Evolutionary conservation across 108 stramenopile genomes (phyloP).

Genomic region (Phaeodactylum tricornutum): DNA sequence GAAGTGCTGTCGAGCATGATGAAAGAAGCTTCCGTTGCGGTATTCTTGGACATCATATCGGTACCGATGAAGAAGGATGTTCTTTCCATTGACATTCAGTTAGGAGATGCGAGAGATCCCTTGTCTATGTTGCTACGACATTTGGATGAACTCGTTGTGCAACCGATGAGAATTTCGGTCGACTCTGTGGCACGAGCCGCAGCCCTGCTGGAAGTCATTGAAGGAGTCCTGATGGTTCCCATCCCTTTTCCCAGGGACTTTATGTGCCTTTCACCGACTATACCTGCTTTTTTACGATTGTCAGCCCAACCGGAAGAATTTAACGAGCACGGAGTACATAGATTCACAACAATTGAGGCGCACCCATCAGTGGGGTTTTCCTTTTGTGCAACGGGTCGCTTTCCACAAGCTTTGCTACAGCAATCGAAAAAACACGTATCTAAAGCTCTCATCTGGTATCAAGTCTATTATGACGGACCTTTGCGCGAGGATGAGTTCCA

Average conservation of each 20-base stretch:
- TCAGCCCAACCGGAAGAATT: constrained; percentile 14
- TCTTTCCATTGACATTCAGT: constrained; percentile 1
- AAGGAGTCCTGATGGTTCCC: constrained; percentile 28
- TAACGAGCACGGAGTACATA: constrained; percentile 6
- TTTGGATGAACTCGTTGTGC: constrained; percentile 14
- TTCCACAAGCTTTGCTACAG: constrained; percentile 12
- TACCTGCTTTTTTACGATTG: constrained; percentile 8
- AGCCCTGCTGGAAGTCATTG: constrained; percentile 28
- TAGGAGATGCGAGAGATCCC: neutral
- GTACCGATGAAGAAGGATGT: no score
- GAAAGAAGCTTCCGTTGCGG: neutral
- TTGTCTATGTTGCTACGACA: constrained; percentile 13
- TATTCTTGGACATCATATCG: no score
- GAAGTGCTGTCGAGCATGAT: constrained; percentile 4
- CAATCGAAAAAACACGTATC: constrained; percentile 16
- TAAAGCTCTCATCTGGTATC: constrained; percentile 20
- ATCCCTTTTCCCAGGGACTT: constrained; percentile 28
- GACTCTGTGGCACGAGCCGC: constrained; percentile 31
- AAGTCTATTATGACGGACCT: constrained; percentile 6
- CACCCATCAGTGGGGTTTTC: constrained; percentile 5
- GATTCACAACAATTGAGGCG: constrained; percentile 9
- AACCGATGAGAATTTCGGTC: constrained; percentile 15
- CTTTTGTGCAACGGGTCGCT: constrained; percentile 18
- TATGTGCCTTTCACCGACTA: constrained; percentile 2
- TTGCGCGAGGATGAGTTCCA: neutral